These are phyloP conservation scores for Porodaedalea pini DNA, from an alignment of 1,284 basidiomycete species.

Conservation along the genomic window DNA sequence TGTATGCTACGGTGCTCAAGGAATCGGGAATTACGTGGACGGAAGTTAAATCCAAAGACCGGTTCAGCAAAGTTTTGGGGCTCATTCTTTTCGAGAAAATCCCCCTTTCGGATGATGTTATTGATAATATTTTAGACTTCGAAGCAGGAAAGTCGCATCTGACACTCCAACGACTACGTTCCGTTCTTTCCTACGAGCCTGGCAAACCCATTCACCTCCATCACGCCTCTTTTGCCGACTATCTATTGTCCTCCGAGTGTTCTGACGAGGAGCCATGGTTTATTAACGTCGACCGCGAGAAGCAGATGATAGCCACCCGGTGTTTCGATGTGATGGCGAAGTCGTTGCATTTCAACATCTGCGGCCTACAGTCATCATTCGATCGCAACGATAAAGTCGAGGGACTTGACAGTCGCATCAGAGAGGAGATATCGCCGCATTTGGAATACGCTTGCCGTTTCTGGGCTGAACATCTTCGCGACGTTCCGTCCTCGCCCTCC, in stretches of 20 bases:
- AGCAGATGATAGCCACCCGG: neutral
- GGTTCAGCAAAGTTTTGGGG: neutral
- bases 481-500: neutral
- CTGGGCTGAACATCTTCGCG: constrained; percentile 6
- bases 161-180: neutral
- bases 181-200: neutral
- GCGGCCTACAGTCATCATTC: constrained; percentile 4
- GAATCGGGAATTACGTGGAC: neutral
- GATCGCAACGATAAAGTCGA: neutral
- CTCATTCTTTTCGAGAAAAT: constrained; percentile 1
- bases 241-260: neutral
- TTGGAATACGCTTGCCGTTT: constrained; percentile 4
- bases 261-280: neutral
- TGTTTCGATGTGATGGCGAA: constrained; percentile 2
- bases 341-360: constrained; percentile 7
- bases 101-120: neutral
- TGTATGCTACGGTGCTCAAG: neutral
- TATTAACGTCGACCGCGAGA: neutral
- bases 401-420: neutral
- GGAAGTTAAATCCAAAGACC: neutral
- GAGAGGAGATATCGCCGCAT: neutral
- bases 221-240: constrained; percentile 12
- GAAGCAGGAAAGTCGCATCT: neutral
- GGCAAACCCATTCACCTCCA: neutral
- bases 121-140: neutral